A percentile compares a stretch with the other conserved stretches of the same genome.
phyloP scores from a whole-genome alignment of 257 asterid species.

The Solanum chmielewskii region DNA sequence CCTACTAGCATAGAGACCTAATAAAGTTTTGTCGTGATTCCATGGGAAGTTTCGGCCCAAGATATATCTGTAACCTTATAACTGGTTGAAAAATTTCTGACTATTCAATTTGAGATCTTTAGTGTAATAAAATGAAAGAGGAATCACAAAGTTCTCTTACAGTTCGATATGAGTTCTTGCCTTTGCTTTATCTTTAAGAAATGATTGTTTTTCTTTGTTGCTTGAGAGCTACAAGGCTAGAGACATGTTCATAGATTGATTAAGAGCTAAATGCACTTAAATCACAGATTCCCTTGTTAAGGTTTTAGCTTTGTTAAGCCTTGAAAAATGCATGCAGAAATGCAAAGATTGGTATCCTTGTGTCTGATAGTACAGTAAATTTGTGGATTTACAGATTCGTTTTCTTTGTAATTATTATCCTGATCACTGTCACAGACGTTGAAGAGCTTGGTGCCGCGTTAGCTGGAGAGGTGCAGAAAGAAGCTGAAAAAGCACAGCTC shows the following conservation, averaged over 20 bases:
- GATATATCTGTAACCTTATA: not conserved
- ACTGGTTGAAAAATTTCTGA: not conserved
- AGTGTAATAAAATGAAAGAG: not conserved
- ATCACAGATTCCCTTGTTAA: not conserved
- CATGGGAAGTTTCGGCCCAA: not conserved
- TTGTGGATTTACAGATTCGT: slow-evolving; percentile 7
- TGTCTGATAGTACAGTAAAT: not conserved
- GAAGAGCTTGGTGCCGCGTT: not conserved
- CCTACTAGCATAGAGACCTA: not conserved
- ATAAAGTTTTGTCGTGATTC: not conserved
- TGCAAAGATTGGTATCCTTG: not conserved
- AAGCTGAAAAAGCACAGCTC: slow-evolving; percentile 35
- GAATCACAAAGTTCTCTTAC: not conserved
- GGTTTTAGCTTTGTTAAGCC: not conserved
- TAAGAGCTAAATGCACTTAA: not conserved
- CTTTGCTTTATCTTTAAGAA: not conserved
- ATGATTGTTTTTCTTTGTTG: not conserved
- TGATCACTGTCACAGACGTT: not conserved
- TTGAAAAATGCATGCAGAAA: not conserved
- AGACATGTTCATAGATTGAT: not conserved
- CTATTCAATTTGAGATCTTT: not conserved
- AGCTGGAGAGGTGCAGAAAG: slow-evolving; percentile 15
- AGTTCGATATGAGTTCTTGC: not conserved
- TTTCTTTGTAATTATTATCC: not conserved
- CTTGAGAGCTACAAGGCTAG: not conserved